Evolutionary conservation across 1,284 basidiomycete genomes (phyloP).

Genomic region (Gomphus sp.): DNA sequence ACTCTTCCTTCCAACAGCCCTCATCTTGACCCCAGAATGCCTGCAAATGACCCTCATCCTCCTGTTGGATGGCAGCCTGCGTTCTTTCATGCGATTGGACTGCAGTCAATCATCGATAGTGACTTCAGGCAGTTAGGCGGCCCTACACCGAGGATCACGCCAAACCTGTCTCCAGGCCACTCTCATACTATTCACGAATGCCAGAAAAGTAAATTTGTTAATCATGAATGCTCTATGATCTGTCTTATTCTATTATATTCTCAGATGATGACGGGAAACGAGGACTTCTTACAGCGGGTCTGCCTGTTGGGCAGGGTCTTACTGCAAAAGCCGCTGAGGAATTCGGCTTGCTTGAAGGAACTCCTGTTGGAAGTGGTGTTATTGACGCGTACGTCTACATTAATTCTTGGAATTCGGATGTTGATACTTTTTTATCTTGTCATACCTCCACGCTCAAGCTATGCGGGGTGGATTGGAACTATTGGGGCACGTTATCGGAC

Average conservation of each 20-base stretch:
- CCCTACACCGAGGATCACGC: conserved; percentile 28
- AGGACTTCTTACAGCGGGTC: conserved; percentile 81
- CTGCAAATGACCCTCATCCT: conserved; percentile 28
- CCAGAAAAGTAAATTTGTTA: neutral
- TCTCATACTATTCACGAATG: neutral
- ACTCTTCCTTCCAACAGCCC: conserved; percentile 5
- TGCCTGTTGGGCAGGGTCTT: conserved; percentile 83
- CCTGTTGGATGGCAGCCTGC: conserved; percentile 76
- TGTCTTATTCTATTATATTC: neutral
- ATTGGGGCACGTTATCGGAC: conserved; percentile 72
- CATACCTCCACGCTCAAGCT: conserved; percentile 39
- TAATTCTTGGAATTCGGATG: neutral
- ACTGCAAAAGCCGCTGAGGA: conserved; percentile 74
- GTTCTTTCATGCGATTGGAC: conserved; percentile 80
- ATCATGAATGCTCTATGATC: neutral
- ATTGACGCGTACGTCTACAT: conserved; percentile 75
- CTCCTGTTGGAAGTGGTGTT: conserved; percentile 87
- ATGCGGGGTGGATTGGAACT: conserved; percentile 98
- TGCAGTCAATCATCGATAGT: conserved; percentile 57
- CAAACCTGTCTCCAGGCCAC: conserved; percentile 12
- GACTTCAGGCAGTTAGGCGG: conserved; percentile 78
- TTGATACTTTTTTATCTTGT: neutral
- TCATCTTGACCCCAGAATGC: conserved; percentile 2
- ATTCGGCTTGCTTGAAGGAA: conserved; percentile 82
- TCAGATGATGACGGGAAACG: conserved; percentile 4